phyloP scores from a whole-genome alignment of 2,329 filamentous ascomycete genomes.

The Phyllosticta capitalensis region DNA sequence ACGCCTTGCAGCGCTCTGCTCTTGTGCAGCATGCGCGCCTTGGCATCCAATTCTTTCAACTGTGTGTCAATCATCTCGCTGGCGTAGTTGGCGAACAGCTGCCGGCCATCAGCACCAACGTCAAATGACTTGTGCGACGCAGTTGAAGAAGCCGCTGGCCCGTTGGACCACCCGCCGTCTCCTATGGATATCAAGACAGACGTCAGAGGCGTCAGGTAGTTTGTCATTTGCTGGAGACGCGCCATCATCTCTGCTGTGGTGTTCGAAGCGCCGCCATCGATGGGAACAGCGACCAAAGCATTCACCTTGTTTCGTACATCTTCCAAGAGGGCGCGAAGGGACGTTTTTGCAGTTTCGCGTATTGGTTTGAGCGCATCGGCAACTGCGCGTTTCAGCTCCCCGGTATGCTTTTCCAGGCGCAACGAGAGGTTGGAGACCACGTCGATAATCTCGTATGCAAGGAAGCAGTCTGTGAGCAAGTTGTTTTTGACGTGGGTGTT shows the following conservation, averaged over 20 bases:
- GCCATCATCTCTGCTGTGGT: constrained; percentile 78
- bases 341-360: constrained; percentile 82
- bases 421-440: constrained; percentile 73
- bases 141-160: constrained; percentile 46
- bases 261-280: constrained; percentile 68
- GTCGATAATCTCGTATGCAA: constrained; percentile 91
- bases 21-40: constrained; percentile 63
- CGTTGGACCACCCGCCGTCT: constrained; percentile 70
- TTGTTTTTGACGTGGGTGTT: constrained; percentile 84
- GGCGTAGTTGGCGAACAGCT: constrained; percentile 84
- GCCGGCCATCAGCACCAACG: constrained; percentile 75
- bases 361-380: constrained; percentile 81
- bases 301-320: constrained; percentile 66
- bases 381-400: constrained; percentile 74
- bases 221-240: constrained; percentile 75
- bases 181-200: constrained; percentile 88
- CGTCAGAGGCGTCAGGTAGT: constrained; percentile 75
- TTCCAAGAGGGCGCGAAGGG: constrained; percentile 72
- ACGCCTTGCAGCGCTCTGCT: constrained; percentile 73
- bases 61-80: constrained; percentile 79
- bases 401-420: constrained; percentile 70
- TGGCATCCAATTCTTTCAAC: constrained; percentile 64
- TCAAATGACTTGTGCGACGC: constrained; percentile 69
- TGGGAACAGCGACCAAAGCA: constrained; percentile 57
- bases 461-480: constrained; percentile 80